Conservation (phyloP, 2,329 filamentous ascomycete genomes). For the Colletotrichum lentis region DNA sequence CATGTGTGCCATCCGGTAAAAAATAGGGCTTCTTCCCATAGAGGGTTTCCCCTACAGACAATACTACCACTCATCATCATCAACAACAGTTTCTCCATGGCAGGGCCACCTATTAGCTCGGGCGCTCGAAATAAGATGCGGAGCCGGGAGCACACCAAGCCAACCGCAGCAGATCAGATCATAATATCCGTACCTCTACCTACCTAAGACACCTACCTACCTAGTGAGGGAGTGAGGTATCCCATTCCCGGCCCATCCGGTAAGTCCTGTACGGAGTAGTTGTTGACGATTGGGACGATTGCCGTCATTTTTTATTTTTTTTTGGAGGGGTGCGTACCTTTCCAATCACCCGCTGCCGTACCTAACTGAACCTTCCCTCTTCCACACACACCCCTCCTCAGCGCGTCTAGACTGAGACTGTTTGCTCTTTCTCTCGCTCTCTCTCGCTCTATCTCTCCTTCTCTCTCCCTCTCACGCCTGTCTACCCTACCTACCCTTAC, state of each 20-base stretch:
- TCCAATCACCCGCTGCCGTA: constrained; percentile 1
- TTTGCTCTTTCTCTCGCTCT: not conserved
- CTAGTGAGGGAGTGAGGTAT: too few species aligned
- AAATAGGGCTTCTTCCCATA: too few species aligned
- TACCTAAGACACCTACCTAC: too few species aligned
- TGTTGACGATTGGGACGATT: not conserved
- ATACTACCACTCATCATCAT: too few species aligned
- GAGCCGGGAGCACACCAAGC: not conserved
- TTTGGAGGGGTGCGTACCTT: constrained; percentile 1
- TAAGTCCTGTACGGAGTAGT: too few species aligned
- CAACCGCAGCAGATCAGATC: constrained; percentile 30
- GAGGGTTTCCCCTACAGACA: too few species aligned
- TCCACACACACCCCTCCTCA: constrained; percentile 11
- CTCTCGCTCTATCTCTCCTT: not conserved
- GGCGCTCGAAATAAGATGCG: not conserved
- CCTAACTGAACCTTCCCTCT: constrained; percentile 11
- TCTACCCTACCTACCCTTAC: too few species aligned
- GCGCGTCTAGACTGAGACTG: constrained; percentile 3
- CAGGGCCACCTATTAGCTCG: not conserved
- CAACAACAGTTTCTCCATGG: constrained; percentile 5
- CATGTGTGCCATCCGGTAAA: too few species aligned
- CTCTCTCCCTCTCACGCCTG: not conserved
- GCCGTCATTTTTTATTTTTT: not conserved
- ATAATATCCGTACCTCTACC: too few species aligned
- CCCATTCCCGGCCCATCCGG: too few species aligned